These are phyloP conservation scores for Kodamaea derodonti DNA, from an alignment of 1,139 yeast species.

Conservation along the genomic window DNA sequence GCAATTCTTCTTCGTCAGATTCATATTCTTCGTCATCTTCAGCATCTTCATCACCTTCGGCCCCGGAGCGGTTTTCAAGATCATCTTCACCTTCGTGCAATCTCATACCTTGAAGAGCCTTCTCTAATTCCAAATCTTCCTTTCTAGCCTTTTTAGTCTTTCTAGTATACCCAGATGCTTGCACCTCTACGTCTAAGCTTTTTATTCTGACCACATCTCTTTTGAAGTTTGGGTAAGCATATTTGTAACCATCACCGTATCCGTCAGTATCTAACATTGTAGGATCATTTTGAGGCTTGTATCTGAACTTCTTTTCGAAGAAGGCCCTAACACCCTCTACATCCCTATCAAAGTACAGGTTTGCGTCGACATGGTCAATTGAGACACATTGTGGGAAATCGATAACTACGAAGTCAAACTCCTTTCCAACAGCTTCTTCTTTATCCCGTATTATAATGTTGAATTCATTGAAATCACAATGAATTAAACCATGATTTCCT, in stretches of 20 bases:
- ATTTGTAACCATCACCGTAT: conserved; percentile 71
- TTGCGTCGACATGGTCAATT: conserved; percentile 86
- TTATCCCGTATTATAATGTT: conserved; percentile 80
- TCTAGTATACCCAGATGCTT: conserved; percentile 88
- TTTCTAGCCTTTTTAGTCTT: conserved; percentile 56
- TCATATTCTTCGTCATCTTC: conserved; percentile 26
- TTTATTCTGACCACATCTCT: conserved; percentile 70
- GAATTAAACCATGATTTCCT: conserved; percentile 87
- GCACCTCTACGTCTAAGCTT: conserved; percentile 74
- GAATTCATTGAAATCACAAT: conserved; percentile 96
- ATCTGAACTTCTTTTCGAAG: conserved; percentile 74
- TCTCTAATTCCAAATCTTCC: conserved; percentile 63
- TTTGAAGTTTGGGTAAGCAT: conserved; percentile 75
- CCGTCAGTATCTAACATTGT: conserved; percentile 76
- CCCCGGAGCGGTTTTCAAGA: conserved; percentile 25
- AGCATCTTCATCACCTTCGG: conserved; percentile 4
- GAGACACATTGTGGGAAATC: conserved; percentile 99
- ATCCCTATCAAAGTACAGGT: conserved; percentile 83
- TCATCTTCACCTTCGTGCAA: conserved; percentile 31
- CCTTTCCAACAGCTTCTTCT: conserved; percentile 48
- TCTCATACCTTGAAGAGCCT: conserved; percentile 68
- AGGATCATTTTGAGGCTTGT: conserved; percentile 59
- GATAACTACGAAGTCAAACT: conserved; percentile 75
- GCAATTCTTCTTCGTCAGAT: conserved; percentile 23
- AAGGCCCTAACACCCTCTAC: conserved; percentile 84